Conservation (phyloP, 768 basidiomycete genomes). For the Agaricus blazei region DNA sequence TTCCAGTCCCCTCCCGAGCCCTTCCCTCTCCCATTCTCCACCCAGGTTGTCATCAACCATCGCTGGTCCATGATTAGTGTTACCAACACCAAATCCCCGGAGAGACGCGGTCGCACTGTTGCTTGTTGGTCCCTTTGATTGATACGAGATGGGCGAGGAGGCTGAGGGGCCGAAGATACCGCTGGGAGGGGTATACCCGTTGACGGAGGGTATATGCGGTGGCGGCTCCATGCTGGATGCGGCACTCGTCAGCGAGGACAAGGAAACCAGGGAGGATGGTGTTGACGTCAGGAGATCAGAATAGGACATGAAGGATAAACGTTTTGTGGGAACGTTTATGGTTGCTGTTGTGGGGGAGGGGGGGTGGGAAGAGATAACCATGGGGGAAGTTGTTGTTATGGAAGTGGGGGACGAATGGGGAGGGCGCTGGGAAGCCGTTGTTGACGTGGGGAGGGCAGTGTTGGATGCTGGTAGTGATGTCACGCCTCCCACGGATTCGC, state of each 20-base stretch:
- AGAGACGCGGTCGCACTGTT: background rate
- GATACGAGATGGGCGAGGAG: slow-evolving; percentile 5
- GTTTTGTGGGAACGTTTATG: slow-evolving; percentile 42
- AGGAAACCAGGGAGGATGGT: slow-evolving; percentile 64
- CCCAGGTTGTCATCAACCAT: slow-evolving; percentile 56
- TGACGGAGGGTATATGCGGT: slow-evolving; percentile 67
- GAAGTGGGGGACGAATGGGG: slow-evolving; percentile 13
- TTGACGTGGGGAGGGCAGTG: background rate
- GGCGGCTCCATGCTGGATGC: slow-evolving; percentile 54
- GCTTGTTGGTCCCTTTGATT: background rate
- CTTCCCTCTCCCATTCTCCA: slow-evolving; percentile 87
- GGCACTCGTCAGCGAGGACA: slow-evolving; percentile 68
- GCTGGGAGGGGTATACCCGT: slow-evolving; percentile 25
- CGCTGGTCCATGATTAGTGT: slow-evolving; percentile 10
- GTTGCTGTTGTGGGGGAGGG: slow-evolving; percentile 24
- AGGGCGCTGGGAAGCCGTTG: slow-evolving; percentile 5
- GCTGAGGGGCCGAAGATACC: slow-evolving; percentile 9
- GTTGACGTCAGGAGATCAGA: slow-evolving; percentile 77
- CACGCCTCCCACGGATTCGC: background rate
- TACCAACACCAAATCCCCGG: background rate
- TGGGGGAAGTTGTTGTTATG: slow-evolving; percentile 15
- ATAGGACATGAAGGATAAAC: slow-evolving; percentile 87
- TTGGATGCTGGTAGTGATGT: background rate
- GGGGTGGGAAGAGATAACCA: slow-evolving; percentile 16
- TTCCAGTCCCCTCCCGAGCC: slow-evolving; percentile 76